These are phyloP conservation scores for Vicia sativa DNA, from an alignment of 306 rosid species.

Conservation along the genomic window DNA sequence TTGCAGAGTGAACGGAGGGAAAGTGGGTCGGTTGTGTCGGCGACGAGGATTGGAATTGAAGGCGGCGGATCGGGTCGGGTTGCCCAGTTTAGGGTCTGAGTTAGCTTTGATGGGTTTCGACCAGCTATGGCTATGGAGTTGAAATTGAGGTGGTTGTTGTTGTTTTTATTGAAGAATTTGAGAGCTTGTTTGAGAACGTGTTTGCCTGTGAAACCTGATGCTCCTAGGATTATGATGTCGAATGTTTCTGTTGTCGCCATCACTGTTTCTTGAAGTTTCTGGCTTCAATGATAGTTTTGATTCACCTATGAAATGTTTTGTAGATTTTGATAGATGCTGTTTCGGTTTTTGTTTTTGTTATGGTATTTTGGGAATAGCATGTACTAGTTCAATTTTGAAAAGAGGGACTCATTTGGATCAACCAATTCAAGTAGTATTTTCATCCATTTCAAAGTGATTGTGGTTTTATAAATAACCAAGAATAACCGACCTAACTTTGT, in stretches of 20 bases:
- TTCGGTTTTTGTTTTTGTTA: no score
- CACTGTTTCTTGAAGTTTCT: no score
- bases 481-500: no score
- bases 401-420: no score
- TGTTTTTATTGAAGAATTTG: constrained; percentile 67
- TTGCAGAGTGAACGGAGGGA: constrained; percentile 69
- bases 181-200: constrained; percentile 72
- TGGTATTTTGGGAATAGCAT: no score
- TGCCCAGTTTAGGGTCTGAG: constrained; percentile 74
- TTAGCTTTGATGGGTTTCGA: constrained; percentile 57
- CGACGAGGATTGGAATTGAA: constrained; percentile 55
- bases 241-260: constrained; percentile 34
- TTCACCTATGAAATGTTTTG: neutral
- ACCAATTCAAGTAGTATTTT: no score
- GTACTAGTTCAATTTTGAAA: no score
- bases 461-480: no score
- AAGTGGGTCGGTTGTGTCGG: constrained; percentile 59
- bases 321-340: neutral
- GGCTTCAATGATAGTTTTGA: neutral
- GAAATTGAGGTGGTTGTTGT: constrained; percentile 43
- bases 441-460: no score
- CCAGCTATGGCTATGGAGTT: constrained; percentile 79
- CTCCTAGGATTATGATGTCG: constrained; percentile 79
- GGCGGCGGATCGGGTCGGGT: constrained; percentile 60
- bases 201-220: constrained; percentile 90